Percentiles rank a stretch among this genome's conserved stretches.
Conservation (phyloP, 371 early-diverging fungal species). For the Mortierella sp. region DNA sequence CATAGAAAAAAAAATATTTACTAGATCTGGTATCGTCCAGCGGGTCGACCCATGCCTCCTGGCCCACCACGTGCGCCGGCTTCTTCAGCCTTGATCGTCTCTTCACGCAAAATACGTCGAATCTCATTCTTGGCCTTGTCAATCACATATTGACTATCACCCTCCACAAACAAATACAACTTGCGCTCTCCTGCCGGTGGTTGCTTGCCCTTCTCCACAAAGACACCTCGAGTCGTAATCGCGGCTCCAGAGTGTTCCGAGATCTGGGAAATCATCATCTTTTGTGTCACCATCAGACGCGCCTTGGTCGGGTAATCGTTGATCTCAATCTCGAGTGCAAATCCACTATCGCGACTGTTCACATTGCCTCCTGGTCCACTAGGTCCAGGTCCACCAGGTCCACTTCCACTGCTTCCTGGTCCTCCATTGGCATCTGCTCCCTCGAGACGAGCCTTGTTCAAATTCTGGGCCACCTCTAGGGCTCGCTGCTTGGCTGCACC, state of each 20-base stretch:
- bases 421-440: constrained; percentile 27
- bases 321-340: constrained; percentile 91
- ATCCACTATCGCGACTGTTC: constrained; percentile 52
- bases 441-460: constrained; percentile 37
- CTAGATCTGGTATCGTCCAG: constrained; percentile 26
- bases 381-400: constrained; percentile 52
- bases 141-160: constrained; percentile 88
- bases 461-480: constrained; percentile 44
- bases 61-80: constrained; percentile 36
- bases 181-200: constrained; percentile 83
- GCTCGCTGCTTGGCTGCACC: constrained; percentile 51
- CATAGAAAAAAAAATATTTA: too few relatives aligned
- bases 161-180: constrained; percentile 94
- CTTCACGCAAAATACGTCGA: constrained; percentile 89
- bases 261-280: constrained; percentile 88
- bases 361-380: constrained; percentile 54
- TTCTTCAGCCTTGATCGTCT: constrained; percentile 79
- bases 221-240: constrained; percentile 94
- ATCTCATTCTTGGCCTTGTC: constrained; percentile 95
- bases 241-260: constrained; percentile 93
- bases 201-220: constrained; percentile 87
- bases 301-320: constrained; percentile 98
- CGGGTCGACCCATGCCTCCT: constrained; percentile 8
- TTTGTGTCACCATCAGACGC: constrained; percentile 96
- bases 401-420: constrained; percentile 40